Evolutionary conservation across 192 early-diverging fungal genomes (phyloP), one percentile per base, ranked within the genome.

Genomic region (Funneliformis mosseae): DNA sequence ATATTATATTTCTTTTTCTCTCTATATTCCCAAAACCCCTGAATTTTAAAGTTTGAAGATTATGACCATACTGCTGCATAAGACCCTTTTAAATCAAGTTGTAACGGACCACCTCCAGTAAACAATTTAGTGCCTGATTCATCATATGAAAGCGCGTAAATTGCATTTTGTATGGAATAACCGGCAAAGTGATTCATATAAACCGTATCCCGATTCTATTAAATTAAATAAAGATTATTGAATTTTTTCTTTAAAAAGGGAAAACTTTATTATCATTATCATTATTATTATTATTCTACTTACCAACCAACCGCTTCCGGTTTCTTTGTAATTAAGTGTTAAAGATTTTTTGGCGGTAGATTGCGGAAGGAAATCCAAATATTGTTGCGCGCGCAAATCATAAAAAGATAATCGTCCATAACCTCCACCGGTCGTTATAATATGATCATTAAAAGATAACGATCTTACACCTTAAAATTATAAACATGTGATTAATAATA

Each of bases 391-490:
- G 14, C 92, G 66, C 43, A 91, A 46, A 77, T 94, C 93, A 73
- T 91, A 93, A 79, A 91, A 93, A 8, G 88, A 86, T 3, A 94
- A 50, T 21, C 89, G 81, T 1, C 93, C 92, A 68, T 81, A 77
- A 8, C 93, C 93, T 27, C 92, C 92, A 0, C 92, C 92, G 16
- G 91, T 85, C 0, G 90, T 88, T 45, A 93, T 60, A 18, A 90
- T 86, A 46, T 84, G 83, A 23, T 83, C 82, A 66, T 81, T 80
- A 43, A 83, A 83, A 46, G 85, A 81, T 3, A 94, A 28, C 4
- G 90, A 87, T 18, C 93, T 83, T 2, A 94, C 92, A 9, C 93
- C 69, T 72, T 68, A 11, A 64, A 64, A 64, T 28, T 33, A 33
- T 39, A 41, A 21, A 68, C 5, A 68, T 41, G 14, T 12, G 3